These are phyloP conservation scores for Linnemannia zychae DNA, from an alignment of 192 early-diverging fungal genomes.

Conservation along the genomic window DNA sequence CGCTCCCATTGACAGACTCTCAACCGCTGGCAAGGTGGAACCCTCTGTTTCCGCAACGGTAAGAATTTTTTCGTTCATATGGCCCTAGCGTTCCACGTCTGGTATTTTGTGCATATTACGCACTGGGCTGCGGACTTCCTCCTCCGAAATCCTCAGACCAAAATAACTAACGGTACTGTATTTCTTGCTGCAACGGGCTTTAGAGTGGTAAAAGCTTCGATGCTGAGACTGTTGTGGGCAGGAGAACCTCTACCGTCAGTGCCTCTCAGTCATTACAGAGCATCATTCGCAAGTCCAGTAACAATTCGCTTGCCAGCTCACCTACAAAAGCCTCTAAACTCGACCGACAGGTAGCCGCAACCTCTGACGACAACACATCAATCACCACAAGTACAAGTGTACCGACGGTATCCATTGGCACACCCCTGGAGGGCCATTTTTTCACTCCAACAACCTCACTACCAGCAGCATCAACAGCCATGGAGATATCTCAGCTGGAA, in stretches of 20 bases:
- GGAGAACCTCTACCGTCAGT: background rate
- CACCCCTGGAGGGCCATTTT: constrained; percentile 9
- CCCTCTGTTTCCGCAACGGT: constrained; percentile 26
- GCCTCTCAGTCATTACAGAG: constrained; percentile 36
- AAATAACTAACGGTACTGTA: background rate
- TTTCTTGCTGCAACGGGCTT: background rate
- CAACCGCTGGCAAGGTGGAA: constrained; percentile 10
- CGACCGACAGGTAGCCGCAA: background rate
- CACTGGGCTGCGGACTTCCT: background rate
- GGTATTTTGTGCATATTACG: background rate
- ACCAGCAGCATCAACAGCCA: background rate
- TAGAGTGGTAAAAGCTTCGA: constrained; percentile 14
- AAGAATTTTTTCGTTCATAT: background rate
- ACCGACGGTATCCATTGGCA: constrained; percentile 12
- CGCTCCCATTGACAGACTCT: constrained; percentile 2
- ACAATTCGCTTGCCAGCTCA: background rate
- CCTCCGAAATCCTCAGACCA: background rate
- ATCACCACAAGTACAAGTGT: background rate
- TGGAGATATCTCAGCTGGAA: background rate
- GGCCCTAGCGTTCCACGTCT: background rate
- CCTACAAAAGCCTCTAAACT: background rate
- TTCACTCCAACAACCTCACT: background rate
- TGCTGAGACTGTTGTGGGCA: background rate
- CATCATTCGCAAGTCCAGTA: constrained; percentile 43
- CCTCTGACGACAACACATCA: background rate